Evolutionary conservation across 176 grass and related monocot species (phyloP).

Genomic region (Raddia distichophylla): DNA sequence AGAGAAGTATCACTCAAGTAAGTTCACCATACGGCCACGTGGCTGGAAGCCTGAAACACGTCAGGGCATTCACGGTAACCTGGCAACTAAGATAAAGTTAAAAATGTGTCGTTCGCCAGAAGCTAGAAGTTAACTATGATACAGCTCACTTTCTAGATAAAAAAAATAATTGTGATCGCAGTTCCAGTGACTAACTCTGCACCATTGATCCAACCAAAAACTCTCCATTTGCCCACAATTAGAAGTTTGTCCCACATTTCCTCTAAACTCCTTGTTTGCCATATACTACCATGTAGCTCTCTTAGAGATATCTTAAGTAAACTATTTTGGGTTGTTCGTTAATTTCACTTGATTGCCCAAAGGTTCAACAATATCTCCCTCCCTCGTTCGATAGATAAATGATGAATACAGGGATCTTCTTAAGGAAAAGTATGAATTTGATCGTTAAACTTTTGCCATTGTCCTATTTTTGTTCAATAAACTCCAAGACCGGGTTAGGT

Average conservation of each 20-base stretch:
- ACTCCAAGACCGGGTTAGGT: no score
- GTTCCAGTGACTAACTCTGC: conserved; percentile 8
- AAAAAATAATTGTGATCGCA: neutral
- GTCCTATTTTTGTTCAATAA: no score
- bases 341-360: no score
- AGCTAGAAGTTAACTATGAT: neutral
- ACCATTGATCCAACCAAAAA: neutral
- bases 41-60: conserved; percentile 30
- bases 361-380: no score
- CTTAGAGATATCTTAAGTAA: no score
- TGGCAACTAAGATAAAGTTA: conserved; percentile 24
- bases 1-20: neutral
- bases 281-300: neutral
- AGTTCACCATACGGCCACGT: conserved; percentile 27
- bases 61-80: conserved; percentile 15
- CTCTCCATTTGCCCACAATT: neutral
- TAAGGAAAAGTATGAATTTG: no score
- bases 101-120: conserved; percentile 13
- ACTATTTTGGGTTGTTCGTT: no score
- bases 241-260: neutral
- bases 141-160: neutral
- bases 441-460: no score
- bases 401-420: no score
- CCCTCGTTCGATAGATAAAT: no score
- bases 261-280: neutral